Conservation (phyloP, 129 eudicot species). For the Cynara cardunculus region DNA sequence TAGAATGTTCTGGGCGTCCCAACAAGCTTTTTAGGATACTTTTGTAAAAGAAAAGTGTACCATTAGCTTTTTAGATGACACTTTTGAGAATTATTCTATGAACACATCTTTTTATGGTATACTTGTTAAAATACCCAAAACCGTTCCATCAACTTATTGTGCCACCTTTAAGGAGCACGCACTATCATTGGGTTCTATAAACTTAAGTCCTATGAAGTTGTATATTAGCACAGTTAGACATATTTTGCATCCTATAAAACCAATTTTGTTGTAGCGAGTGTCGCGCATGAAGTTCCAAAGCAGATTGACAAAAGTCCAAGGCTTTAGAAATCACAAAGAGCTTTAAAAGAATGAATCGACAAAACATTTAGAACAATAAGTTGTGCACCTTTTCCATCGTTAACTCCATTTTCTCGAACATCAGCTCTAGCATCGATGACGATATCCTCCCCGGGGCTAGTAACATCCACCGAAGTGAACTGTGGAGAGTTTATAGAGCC, state of each 20-base stretch:
- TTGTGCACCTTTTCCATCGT: constrained; percentile 34
- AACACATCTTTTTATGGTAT: too few relatives aligned
- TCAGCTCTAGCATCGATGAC: constrained; percentile 24
- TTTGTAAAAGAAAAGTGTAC: too few relatives aligned
- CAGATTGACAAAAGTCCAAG: neutral
- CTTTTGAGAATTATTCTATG: too few relatives aligned
- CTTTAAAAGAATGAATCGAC: neutral
- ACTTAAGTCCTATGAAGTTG: too few relatives aligned
- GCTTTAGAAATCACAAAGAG: neutral
- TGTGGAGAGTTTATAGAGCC: constrained; percentile 43
- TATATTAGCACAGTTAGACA: neutral
- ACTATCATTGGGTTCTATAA: neutral
- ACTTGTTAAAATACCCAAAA: neutral
- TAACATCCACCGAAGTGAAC: constrained; percentile 31
- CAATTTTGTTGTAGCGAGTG: neutral
- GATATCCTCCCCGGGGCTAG: constrained; percentile 46
- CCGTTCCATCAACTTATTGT: neutral
- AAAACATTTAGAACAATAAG: neutral
- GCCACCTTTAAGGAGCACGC: too few relatives aligned
- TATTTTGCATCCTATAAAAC: neutral
- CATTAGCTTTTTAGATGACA: neutral
- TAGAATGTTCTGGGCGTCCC: neutral
- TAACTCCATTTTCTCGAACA: constrained; percentile 24
- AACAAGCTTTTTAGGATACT: too few relatives aligned
- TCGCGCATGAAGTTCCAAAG: neutral